Base-by-base conservation (phyloP, 371 early-diverging fungal genomes). In the Rhizopus sp. region DNA sequence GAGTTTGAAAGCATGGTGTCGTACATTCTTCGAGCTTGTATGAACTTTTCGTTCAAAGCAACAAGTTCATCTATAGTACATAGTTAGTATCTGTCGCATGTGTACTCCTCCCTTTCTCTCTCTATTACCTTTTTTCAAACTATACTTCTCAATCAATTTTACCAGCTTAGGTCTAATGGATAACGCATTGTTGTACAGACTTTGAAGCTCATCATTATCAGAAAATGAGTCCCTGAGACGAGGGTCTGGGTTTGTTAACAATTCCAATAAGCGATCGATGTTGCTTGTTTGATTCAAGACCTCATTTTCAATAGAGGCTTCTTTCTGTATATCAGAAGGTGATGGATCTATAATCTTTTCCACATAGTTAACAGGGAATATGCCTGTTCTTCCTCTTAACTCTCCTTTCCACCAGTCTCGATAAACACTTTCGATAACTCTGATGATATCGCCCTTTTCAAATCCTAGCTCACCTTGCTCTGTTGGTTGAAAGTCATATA, bases 361-460 rank as follows among this genome's bases (percentile, higher is more conserved):
- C 35, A 93, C 93, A 73, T 95, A 93, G 63, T 93, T 93, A 9
- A 88, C 82, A 16, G 95, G 95, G 62, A 95, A 93, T 52, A 95
- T 89, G 10, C 95, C 95, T 17, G 83, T 79, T 33, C 78, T 77
- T 32, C 90, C 90, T 39, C 78, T 71, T 30, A 86, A 62, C 60
- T 88, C 88, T 8, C 93, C 95, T 67, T 90, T 90, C 94, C 94
- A 95, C 95, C 95, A 95, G 60, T 93, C 93, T 57, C 88, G 81
- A 63, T 91, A 93, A 0, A 92, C 89, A 44, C 87, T 89, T 37
- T 93, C 94, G 59, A 89, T 66, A 2, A 95, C 94, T 31, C 83
- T 81, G 42, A 93, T 83, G 48, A 93, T 81, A 58, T 93, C 93
- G 23, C 89, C 92, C 49, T 86, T 81, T 37, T 79, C 77, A 56